Conservation (phyloP, 1,284 basidiomycete genomes). For the Boletus hoseneyae region DNA sequence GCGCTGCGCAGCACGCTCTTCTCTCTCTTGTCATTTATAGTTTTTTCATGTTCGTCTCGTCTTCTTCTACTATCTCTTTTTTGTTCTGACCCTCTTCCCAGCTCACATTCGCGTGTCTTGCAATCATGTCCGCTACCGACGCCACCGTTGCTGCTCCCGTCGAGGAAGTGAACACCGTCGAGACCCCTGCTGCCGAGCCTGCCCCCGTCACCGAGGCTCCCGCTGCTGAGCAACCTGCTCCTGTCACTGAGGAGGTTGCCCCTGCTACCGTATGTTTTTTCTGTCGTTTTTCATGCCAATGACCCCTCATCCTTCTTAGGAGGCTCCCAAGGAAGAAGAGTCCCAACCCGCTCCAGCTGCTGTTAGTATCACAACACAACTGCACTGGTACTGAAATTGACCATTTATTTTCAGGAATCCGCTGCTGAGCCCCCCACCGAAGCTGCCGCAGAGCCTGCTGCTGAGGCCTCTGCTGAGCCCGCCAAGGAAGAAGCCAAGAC, state of each 20-base stretch:
- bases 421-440: constrained; percentile 33
- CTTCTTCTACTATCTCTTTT: constrained; percentile 16
- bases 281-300: background rate
- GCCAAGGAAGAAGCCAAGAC: constrained; percentile 61
- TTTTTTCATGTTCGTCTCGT: constrained; percentile 39
- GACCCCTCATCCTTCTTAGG: constrained; percentile 32
- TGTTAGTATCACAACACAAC: constrained; percentile 22
- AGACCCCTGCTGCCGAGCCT: constrained; percentile 41
- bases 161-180: constrained; percentile 54
- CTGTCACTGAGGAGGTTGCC: constrained; percentile 33
- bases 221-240: constrained; percentile 33
- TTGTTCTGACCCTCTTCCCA: constrained; percentile 26
- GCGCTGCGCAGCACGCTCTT: constrained; percentile 53
- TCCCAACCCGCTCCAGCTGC: constrained; percentile 31
- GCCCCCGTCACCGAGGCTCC: constrained; percentile 32
- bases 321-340: constrained; percentile 50
- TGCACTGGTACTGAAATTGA: background rate
- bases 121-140: constrained; percentile 79
- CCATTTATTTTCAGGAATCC: constrained; percentile 31
- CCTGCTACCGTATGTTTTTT: constrained; percentile 23
- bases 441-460: constrained; percentile 37
- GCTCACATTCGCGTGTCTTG: constrained; percentile 51
- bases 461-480: constrained; percentile 38
- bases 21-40: constrained; percentile 49
- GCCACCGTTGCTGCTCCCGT: constrained; percentile 43